Percentiles rank a stretch among this genome's conserved stretches.
These are phyloP conservation scores for Populus deltoides DNA, from an alignment of 345 rosid species.

Conservation along the genomic window DNA sequence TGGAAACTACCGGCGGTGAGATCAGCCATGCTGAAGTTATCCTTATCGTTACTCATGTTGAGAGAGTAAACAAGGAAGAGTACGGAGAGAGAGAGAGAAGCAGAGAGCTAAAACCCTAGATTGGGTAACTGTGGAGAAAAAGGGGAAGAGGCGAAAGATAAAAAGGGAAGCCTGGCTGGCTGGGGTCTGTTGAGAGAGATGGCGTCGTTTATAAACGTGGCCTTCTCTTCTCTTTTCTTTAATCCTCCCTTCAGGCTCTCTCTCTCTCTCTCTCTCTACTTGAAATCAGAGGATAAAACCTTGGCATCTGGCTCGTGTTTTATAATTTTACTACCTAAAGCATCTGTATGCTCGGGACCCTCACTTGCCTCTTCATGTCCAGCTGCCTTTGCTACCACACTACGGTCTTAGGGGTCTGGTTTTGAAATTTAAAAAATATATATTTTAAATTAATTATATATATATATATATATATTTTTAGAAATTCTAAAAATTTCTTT, in stretches of 20 bases:
- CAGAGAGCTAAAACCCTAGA: conserved; percentile 57
- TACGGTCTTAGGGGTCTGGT: too few relatives aligned
- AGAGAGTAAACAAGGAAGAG: conserved; percentile 1
- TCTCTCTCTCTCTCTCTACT: neutral
- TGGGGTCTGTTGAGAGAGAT: neutral
- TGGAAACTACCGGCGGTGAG: conserved; percentile 54
- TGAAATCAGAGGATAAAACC: neutral
- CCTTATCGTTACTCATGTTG: conserved; percentile 64
- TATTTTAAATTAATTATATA: too few relatives aligned
- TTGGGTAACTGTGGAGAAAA: neutral
- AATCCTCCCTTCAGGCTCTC: neutral
- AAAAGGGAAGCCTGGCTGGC: neutral
- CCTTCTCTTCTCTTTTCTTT: neutral
- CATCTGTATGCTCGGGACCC: too few relatives aligned
- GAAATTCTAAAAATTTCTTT: too few relatives aligned
- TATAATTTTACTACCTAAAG: neutral
- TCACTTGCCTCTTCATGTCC: too few relatives aligned
- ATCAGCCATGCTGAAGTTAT: conserved; percentile 61
- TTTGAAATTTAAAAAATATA: too few relatives aligned
- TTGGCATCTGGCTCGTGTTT: neutral
- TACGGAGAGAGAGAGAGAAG: conserved; percentile 6
- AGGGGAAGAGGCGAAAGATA: neutral
- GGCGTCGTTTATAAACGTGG: neutral
- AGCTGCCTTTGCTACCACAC: too few relatives aligned
- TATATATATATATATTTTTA: too few relatives aligned